Conservation (phyloP, 768 basidiomycete species). For the Boletellus sp. region DNA sequence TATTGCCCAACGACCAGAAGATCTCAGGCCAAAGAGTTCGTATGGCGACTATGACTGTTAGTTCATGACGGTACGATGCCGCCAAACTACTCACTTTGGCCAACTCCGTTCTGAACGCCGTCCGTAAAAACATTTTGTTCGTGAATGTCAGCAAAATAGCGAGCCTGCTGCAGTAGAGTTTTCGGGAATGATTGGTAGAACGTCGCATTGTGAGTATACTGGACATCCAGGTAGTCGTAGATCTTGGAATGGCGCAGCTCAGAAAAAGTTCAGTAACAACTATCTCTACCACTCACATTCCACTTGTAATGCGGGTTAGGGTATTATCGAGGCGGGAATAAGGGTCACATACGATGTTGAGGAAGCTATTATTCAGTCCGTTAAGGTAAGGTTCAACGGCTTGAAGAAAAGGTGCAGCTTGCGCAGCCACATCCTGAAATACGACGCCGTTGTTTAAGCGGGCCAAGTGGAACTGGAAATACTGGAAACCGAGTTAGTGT, state of each 20-base stretch:
- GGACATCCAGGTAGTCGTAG: slow-evolving; percentile 72
- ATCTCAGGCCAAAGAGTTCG: slow-evolving; percentile 73
- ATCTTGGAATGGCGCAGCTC: slow-evolving; percentile 39
- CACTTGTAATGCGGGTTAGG: slow-evolving; percentile 43
- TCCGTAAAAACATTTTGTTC: slow-evolving; percentile 73
- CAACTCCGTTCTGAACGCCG: slow-evolving; percentile 53
- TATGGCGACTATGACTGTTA: slow-evolving; percentile 59
- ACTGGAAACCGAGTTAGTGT: slow-evolving; percentile 11
- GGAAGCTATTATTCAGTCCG: slow-evolving; percentile 56
- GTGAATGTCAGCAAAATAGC: slow-evolving; percentile 72
- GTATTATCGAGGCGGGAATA: not conserved
- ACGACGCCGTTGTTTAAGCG: slow-evolving; percentile 24
- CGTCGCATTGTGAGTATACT: slow-evolving; percentile 76
- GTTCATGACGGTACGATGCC: not conserved
- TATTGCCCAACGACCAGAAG: slow-evolving; percentile 66
- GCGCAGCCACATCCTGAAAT: slow-evolving; percentile 55
- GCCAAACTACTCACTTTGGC: slow-evolving; percentile 57
- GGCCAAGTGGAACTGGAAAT: slow-evolving; percentile 24
- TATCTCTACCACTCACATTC: slow-evolving; percentile 51
- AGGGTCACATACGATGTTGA: slow-evolving; percentile 55
- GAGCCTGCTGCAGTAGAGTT: slow-evolving; percentile 66
- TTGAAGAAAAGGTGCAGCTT: slow-evolving; percentile 63
- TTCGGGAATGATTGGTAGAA: slow-evolving; percentile 71
- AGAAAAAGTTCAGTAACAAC: not conserved
- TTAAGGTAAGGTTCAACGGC: slow-evolving; percentile 64